phyloP scores from a whole-genome alignment of 2,329 filamentous ascomycete species.

The Diplodia corticola region DNA sequence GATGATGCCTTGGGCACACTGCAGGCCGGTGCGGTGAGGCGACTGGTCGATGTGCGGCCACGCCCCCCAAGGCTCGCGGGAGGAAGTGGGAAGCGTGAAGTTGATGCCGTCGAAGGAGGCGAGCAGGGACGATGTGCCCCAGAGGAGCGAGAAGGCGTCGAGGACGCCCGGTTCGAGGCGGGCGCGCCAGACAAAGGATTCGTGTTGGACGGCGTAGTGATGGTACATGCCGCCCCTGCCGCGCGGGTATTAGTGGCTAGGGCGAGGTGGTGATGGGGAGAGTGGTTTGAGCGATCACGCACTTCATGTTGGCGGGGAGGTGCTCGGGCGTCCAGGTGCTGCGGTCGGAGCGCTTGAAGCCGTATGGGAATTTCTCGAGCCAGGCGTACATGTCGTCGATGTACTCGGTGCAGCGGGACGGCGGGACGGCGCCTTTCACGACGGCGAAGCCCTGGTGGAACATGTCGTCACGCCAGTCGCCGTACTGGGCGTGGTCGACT shows the following conservation, averaged over 20 bases:
- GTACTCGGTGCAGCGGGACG: conserved; percentile 44
- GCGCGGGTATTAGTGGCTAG: no score
- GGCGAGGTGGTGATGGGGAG: conserved; percentile 16
- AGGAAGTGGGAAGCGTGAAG: conserved; percentile 45
- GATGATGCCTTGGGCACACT: conserved; percentile 47
- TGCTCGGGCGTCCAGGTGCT: conserved; percentile 48
- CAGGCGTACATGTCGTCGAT: conserved; percentile 34
- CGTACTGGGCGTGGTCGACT: conserved; percentile 25
- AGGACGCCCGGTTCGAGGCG: conserved; percentile 44
- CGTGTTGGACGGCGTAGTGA: conserved; percentile 42
- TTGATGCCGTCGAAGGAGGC: conserved; percentile 43
- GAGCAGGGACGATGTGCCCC: conserved; percentile 37
- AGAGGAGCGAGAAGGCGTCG: conserved; percentile 46
- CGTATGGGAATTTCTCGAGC: conserved; percentile 30
- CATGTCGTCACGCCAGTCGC: conserved; percentile 47
- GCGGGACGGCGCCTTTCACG: conserved; percentile 43
- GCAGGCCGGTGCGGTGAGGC: conserved; percentile 44
- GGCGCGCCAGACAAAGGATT: conserved; percentile 49
- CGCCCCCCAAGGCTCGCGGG: conserved; percentile 41
- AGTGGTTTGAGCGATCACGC: not conserved
- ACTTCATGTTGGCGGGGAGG: conserved; percentile 38
- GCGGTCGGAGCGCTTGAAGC: conserved; percentile 35
- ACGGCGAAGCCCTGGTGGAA: conserved; percentile 45
- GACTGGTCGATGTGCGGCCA: conserved; percentile 52
- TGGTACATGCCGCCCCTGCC: conserved; percentile 49